These are phyloP conservation scores for Arthrobotrys iridis DNA, from an alignment of 2,329 filamentous ascomycete genomes.

Conservation along the genomic window DNA sequence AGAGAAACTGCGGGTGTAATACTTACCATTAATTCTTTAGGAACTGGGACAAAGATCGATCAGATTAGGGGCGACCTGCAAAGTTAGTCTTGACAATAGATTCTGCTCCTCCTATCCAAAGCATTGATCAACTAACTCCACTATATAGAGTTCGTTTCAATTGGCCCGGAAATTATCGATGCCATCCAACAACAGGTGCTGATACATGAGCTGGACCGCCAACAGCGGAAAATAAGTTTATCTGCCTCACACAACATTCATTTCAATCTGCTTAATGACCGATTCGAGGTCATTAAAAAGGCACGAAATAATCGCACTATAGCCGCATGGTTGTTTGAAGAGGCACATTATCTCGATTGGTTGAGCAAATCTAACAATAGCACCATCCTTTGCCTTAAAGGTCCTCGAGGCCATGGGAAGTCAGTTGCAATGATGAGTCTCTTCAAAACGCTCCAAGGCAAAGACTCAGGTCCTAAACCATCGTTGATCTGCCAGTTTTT, in stretches of 20 bases:
- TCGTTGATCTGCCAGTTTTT: slow-evolving; percentile 35
- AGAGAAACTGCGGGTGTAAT: too few species aligned
- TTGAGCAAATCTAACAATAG: neutral
- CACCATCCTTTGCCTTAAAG: slow-evolving; percentile 8
- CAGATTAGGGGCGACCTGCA: neutral
- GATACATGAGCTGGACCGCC: slow-evolving; percentile 19
- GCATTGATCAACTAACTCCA: neutral
- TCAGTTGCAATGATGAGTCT: slow-evolving; percentile 36
- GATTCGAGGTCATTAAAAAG: slow-evolving; percentile 2
- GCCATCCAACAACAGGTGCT: slow-evolving; percentile 17
- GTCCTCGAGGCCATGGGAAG: slow-evolving; percentile 41
- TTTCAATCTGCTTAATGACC: slow-evolving; percentile 20
- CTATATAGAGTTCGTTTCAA: slow-evolving; percentile 10
- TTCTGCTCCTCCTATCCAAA: neutral
- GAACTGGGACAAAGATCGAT: neutral
- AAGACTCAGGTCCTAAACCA: neutral
- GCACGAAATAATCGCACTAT: neutral
- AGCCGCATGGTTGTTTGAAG: slow-evolving; percentile 21
- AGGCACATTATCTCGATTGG: slow-evolving; percentile 24
- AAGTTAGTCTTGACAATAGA: neutral
- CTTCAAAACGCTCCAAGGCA: neutral
- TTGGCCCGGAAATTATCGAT: slow-evolving; percentile 19
- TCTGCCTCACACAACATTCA: slow-evolving; percentile 7
- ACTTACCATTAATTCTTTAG: too few species aligned
- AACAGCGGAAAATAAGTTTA: neutral